Base-by-base conservation (phyloP, 768 basidiomycete species). In the Mycena leptocephala region DNA sequence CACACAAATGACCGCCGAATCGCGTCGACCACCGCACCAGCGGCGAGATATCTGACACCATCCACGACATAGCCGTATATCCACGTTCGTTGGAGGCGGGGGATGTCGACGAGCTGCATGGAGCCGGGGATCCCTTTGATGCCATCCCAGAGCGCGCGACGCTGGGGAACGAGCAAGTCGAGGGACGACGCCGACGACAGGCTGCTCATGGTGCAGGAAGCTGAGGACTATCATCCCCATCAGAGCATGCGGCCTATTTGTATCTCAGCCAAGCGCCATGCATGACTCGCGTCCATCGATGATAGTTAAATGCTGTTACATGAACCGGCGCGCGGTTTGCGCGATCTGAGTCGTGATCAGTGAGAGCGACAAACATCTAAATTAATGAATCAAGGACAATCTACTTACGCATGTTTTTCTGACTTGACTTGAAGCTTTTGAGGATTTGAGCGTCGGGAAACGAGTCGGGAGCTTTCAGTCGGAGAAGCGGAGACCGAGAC, bases 111-210 rank as follows among this genome's bases (percentile, higher is more conserved):
- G 69, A 78, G 72, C 48, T 78, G 76, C 64, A 78, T 78, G 41
- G 76, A 74, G 7, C 76, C 76, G 5, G 76, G 76, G 33, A 78
- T 78, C 24, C 76, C 76, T 61, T 78, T 74, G 53, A 78, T 78
- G 35, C 39, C 69, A 43, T 78, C 69, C 76, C 76, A 78, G 24
- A 78, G 69, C 16, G 65, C 32, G n/a, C 65, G 75, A 41, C 70
- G 75, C 51, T 26, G 75, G 24, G 75, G 75, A 28, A 63, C 75
- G 51, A 64, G 70, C 39, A 76, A 28, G 18, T 75, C 63, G 46
- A 70, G 72, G 8, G 65, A 56, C 58, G n/a, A n/a, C n/a, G n/a
- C n/a, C n/a, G n/a, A n/a, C n/a, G n/a, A n/a, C n/a, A n/a, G n/a
- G n/a, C n/a, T n/a, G 61, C 35, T 69, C 73, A 75, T 75, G 32